Base-by-base conservation (phyloP, 2,329 filamentous ascomycete genomes). In the Botrytis deweyae region DNA sequence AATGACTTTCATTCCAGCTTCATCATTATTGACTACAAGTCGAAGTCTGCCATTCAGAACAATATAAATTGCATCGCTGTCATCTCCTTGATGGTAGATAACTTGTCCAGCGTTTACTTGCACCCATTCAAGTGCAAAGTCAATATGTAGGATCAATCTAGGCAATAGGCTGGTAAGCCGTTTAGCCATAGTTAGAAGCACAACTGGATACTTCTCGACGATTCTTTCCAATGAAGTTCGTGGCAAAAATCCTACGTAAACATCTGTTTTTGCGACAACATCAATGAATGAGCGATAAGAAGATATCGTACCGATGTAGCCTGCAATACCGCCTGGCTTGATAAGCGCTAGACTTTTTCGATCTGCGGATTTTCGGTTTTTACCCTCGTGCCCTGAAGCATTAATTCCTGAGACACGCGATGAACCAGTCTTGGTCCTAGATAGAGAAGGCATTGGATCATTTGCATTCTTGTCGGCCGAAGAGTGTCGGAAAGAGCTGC, bases 31-130 rank as follows among this genome's bases (percentile, higher is more conserved):
- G 75, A 94, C 88, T 0, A 99, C 92, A 0, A 95, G 88, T 72
- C 97, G 89, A 29, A 99, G 84, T 25, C 96, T 92, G 16, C 96
- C 96, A 78, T 99, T 99, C 25, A 99, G 87, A 2, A 99, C 96
- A 75, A 99, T 95, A 79, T 98, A 99, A 59, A 99, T 99, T 1
- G 97, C 95, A 82, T 99, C 96, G 79, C 96, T 99, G 77, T 98
- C 96, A 77, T 99, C 95, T 3, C 91, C 91, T 82, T 97, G 93
- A 77, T 97, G 93, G 81, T 97, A 97, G 52, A 99, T 93, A 16
- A 98, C 93, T 81, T 99, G 94, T 0, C 96, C 95, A 5, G 96
- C 94, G 82, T 94, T 94, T 75, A 99, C 94, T 81, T 99, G 97
- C 4, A 98, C 91, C 96, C 97, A 99, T 84, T 99, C 97, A 29